Evolutionary conservation across 139 green algal genomes (phyloP).

Genomic region (Auxenochlorella protothecoides): DNA sequence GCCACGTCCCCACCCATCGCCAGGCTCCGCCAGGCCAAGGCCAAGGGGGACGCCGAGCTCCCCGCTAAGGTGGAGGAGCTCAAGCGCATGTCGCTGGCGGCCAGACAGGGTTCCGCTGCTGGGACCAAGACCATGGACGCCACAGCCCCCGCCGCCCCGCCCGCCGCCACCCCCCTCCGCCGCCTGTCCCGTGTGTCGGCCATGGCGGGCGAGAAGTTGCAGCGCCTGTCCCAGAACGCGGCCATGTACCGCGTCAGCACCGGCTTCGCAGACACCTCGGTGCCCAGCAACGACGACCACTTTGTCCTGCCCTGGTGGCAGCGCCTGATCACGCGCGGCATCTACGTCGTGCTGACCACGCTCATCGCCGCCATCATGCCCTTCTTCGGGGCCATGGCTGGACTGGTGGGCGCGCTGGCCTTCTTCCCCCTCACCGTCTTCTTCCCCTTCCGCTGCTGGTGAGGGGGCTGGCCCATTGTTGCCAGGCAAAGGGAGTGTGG

Average conservation of each 20-base stretch:
- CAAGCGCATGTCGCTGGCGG: too few relatives aligned
- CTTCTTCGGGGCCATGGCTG: constrained; percentile 1
- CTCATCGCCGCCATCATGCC: not conserved
- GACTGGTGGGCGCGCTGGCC: not conserved
- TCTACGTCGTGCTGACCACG: constrained; percentile 1
- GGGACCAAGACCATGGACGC: not conserved
- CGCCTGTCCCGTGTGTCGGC: too few relatives aligned
- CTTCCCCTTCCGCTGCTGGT: constrained; percentile 5
- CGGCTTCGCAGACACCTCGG: not conserved
- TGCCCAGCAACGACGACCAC: constrained; percentile 4
- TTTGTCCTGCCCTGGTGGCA: constrained; percentile 6
- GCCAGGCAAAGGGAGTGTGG: too few relatives aligned
- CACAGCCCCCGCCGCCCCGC: not conserved
- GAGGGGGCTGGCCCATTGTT: too few relatives aligned
- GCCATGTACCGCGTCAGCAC: constrained; percentile 13
- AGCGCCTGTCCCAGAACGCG: too few relatives aligned
- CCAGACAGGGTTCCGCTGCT: not conserved
- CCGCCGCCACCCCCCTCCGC: not conserved
- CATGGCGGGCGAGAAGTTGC: too few relatives aligned
- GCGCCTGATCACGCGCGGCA: not conserved
- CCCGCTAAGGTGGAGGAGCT: too few relatives aligned
- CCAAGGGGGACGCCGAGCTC: too few relatives aligned
- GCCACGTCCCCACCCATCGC: too few relatives aligned
- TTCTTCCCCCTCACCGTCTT: constrained; percentile 2
- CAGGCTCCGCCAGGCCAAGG: too few relatives aligned